Base-by-base conservation (phyloP, 2,329 filamentous ascomycete genomes). In the Sporothrix pallida region DNA sequence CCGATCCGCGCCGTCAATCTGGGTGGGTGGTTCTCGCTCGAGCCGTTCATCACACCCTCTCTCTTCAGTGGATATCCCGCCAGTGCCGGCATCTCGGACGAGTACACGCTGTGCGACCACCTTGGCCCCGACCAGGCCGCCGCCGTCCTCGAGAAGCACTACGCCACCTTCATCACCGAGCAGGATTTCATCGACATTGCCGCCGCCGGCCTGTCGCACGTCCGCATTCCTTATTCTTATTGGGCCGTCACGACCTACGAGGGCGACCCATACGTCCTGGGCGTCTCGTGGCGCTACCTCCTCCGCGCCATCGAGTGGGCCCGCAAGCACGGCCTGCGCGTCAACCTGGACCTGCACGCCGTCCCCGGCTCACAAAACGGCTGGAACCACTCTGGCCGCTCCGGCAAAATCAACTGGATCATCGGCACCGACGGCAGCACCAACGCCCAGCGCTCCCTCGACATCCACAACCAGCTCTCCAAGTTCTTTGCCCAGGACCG, bases 41-140 rank as follows among this genome's bases (percentile, higher is more conserved):
- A 99, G 79, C 96, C 96, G 0, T 98, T 97, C 81, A 98, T 99
- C 80, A 95, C 93, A 5, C 96, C 96, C 0, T 98, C 95, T 0
- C 87, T 97, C 26, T 99, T 99, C 83, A 42, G 31, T 7, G 31
- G 60, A 52, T 87, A 87, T 75, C 93, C 92, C 80, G 84, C 85
- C 5, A 80, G 81, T 15, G 77, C 90, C 84, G 84, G 89, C 7
- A 89, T 98, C 58, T 87, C 98, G 20, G 96, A 99, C 79, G 96
- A 99, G 81, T 98, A 89, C 82, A 97, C 93, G 0, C 86, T 98
- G 31, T 90, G 89, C 74, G 82, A 85, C 62, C 87, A 92, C 76
- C 87, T 98, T 0, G 95, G 94, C 0, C 80, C 87, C 0, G 84
- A 85, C 0, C 88, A 89, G 4, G 88, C 91, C 2, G 88, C 89